Evolutionary conservation across 2,329 filamentous ascomycete genomes (phyloP).

Genomic region (Ilyonectria robusta): DNA sequence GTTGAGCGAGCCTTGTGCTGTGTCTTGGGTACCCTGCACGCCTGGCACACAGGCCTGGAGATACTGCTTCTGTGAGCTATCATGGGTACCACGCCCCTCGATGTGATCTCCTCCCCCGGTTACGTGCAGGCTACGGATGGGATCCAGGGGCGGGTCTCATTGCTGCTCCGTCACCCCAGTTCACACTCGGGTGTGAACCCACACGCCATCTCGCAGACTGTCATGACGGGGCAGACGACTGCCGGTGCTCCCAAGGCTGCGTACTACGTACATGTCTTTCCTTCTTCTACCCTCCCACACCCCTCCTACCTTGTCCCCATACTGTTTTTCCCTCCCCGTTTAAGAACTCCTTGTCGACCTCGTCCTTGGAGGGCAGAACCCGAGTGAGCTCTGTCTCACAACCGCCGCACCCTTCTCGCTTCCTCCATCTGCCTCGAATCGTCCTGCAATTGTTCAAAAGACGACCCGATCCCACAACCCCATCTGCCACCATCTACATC

Average conservation of each 20-base stretch:
- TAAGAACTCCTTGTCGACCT: slow-evolving; percentile 52
- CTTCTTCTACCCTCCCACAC: slow-evolving; percentile 56
- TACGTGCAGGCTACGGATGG: slow-evolving; percentile 30
- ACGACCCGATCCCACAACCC: slow-evolving; percentile 43
- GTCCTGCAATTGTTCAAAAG: slow-evolving; percentile 46
- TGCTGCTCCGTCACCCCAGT: slow-evolving; percentile 47
- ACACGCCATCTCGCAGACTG: slow-evolving; percentile 50
- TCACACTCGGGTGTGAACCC: slow-evolving; percentile 46
- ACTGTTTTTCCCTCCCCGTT: slow-evolving; percentile 45
- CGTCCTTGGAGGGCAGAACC: slow-evolving; percentile 52
- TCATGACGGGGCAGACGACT: slow-evolving; percentile 49
- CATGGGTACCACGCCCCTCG: slow-evolving; percentile 27
- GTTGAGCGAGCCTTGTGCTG: slow-evolving; percentile 32
- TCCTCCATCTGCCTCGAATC: slow-evolving; percentile 42
- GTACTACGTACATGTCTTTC: slow-evolving; percentile 48
- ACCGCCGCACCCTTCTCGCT: slow-evolving; percentile 51
- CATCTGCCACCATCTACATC: slow-evolving; percentile 27
- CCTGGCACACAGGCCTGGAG: background rate
- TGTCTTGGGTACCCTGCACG: slow-evolving; percentile 1
- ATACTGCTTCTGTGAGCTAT: slow-evolving; percentile 12
- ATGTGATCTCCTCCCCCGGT: slow-evolving; percentile 43
- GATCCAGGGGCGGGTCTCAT: slow-evolving; percentile 42
- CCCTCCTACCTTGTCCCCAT: slow-evolving; percentile 47
- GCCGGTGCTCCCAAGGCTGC: slow-evolving; percentile 44
- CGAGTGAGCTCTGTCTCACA: slow-evolving; percentile 52